Conservation (phyloP, 306 rosid genomes). For the Luffa aegyptiaca region DNA sequence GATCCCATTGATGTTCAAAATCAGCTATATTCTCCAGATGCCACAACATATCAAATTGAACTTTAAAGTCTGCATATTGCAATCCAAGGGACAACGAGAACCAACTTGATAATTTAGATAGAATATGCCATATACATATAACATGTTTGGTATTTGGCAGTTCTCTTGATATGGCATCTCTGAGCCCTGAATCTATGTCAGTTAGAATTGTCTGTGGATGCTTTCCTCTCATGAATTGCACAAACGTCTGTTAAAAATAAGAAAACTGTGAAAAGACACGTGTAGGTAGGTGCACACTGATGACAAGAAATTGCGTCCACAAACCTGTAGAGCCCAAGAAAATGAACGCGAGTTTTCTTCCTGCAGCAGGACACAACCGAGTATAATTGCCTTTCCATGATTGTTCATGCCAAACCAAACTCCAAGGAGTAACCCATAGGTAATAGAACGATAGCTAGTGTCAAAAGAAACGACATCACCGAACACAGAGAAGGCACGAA, state of each 20-base stretch:
- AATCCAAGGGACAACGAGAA: conserved; percentile 41
- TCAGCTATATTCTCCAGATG: conserved; percentile 45
- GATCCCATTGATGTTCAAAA: conserved; percentile 55
- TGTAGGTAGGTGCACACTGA: conserved; percentile 21
- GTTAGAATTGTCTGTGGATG: conserved; percentile 51
- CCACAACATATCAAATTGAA: conserved; percentile 47
- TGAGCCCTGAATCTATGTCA: conserved; percentile 46
- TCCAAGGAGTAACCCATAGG: conserved; percentile 53
- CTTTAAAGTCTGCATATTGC: conserved; percentile 37
- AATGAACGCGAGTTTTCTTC: conserved; percentile 45
- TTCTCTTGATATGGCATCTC: conserved; percentile 45
- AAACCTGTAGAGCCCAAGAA: conserved; percentile 61
- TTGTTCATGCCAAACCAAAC: conserved; percentile 50
- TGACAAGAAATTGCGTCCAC: conserved; percentile 29
- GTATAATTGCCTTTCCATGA: conserved; percentile 39
- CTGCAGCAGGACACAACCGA: conserved; percentile 49
- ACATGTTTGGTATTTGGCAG: conserved; percentile 49
- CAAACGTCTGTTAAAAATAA: conserved; percentile 46
- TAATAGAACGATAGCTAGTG: conserved; percentile 39
- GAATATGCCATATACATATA: conserved; percentile 37
- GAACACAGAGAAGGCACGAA: conserved; percentile 35
- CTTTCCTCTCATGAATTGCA: conserved; percentile 54
- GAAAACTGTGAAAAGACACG: conserved; percentile 17
- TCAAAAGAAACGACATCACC: conserved; percentile 55
- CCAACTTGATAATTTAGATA: conserved; percentile 55